Conservation (phyloP, 768 basidiomycete genomes). For the Pleurotus pulmonarius region DNA sequence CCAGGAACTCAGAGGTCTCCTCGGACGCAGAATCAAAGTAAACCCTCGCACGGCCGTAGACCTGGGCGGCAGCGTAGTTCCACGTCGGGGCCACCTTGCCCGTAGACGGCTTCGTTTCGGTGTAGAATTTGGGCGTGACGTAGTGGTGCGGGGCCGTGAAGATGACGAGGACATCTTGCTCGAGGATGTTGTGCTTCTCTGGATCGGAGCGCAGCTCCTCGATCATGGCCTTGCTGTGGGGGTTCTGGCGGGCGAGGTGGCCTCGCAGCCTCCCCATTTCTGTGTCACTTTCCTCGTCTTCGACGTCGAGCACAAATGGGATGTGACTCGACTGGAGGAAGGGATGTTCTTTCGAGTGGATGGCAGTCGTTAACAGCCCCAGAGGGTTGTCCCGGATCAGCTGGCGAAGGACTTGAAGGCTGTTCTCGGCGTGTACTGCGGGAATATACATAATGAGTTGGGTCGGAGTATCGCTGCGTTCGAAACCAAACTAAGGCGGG, state of each 20-base stretch:
- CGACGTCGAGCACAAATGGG: slow-evolving; percentile 24
- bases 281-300: slow-evolving; percentile 5
- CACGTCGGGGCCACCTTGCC: slow-evolving; percentile 23
- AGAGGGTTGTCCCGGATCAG: slow-evolving; percentile 31
- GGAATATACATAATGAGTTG: slow-evolving; percentile 30
- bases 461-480: too few species aligned
- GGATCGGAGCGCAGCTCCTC: slow-evolving; percentile 5
- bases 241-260: slow-evolving; percentile 22
- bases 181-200: background rate
- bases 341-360: slow-evolving; percentile 17
- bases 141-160: slow-evolving; percentile 22
- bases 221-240: slow-evolving; percentile 19
- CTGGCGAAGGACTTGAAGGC: slow-evolving; percentile 22
- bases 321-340: slow-evolving; percentile 29
- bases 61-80: slow-evolving; percentile 23
- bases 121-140: slow-evolving; percentile 23
- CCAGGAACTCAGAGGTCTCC: slow-evolving; percentile 14
- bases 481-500: too few species aligned
- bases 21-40: slow-evolving; percentile 13
- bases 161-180: slow-evolving; percentile 13
- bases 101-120: slow-evolving; percentile 20
- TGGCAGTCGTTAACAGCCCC: slow-evolving; percentile 32
- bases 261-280: slow-evolving; percentile 17
- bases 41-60: slow-evolving; percentile 18
- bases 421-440: slow-evolving; percentile 30